These are phyloP conservation scores for Carnegiea gigantea DNA, from an alignment of 179 eudicot species.

Conservation along the genomic window DNA sequence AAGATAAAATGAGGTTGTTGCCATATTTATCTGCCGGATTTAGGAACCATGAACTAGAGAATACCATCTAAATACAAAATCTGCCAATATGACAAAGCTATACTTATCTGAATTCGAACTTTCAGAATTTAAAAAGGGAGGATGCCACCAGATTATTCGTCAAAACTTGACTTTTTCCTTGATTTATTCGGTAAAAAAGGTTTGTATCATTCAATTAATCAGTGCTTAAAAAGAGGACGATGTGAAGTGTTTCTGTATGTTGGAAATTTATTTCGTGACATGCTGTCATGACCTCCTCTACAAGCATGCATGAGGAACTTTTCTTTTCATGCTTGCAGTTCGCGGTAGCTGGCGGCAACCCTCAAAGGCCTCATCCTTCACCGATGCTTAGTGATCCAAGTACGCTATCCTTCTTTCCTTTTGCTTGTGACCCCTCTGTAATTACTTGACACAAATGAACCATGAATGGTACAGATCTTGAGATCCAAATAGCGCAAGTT, in stretches of 20 bases:
- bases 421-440: neutral
- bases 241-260: neutral
- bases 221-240: neutral
- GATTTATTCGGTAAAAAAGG: neutral
- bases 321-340: constrained; percentile 38
- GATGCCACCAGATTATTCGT: neutral
- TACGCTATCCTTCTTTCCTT: constrained; percentile 36
- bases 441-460: neutral
- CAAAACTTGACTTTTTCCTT: neutral
- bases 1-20: neutral
- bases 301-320: constrained; percentile 13
- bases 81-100: neutral
- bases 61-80: neutral
- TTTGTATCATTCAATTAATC: neutral
- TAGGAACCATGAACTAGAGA: neutral
- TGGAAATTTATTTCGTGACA: constrained; percentile 2
- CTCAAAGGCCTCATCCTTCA: constrained; percentile 71
- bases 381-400: constrained; percentile 87
- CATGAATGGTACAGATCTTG: neutral
- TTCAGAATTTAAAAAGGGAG: neutral
- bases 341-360: constrained; percentile 61
- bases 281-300: constrained; percentile 5
- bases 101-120: neutral
- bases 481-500: neutral
- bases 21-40: neutral